Evolutionary conservation across 768 basidiomycete genomes (phyloP).

Genomic region (Mycena alexandri): DNA sequence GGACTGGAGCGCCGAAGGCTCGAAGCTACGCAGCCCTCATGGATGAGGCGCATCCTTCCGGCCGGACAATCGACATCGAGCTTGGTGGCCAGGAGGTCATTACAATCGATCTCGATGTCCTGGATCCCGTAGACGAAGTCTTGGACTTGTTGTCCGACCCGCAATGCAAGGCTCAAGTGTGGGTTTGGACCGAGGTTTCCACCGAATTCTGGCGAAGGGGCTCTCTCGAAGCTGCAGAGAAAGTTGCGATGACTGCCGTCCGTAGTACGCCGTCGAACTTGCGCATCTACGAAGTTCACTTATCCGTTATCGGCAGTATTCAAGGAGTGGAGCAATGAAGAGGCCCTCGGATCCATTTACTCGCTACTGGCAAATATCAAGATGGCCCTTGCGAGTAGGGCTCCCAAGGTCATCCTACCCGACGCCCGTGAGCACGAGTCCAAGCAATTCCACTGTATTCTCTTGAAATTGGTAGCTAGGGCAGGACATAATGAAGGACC

Average conservation of each 20-base stretch:
- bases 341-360: slow-evolving; percentile 78
- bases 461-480: slow-evolving; percentile 52
- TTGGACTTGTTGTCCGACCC: slow-evolving; percentile 80
- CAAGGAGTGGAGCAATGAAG: slow-evolving; percentile 59
- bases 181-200: slow-evolving; percentile 86
- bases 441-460: slow-evolving; percentile 11
- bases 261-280: slow-evolving; percentile 62
- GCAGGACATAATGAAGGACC: slow-evolving; percentile 70
- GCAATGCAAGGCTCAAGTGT: slow-evolving; percentile 67
- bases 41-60: slow-evolving; percentile 51
- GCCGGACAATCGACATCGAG: slow-evolving; percentile 79
- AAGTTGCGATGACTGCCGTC: slow-evolving; percentile 75
- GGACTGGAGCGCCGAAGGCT: too few relatives aligned
- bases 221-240: slow-evolving; percentile 80
- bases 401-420: slow-evolving; percentile 82
- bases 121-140: slow-evolving; percentile 84
- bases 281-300: slow-evolving; percentile 14
- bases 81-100: slow-evolving; percentile 88
- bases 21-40: slow-evolving; percentile 7
- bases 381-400: slow-evolving; percentile 81
- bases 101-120: slow-evolving; percentile 88
- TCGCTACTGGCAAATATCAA: slow-evolving; percentile 89
- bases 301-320: slow-evolving; percentile 57
- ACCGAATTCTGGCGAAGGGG: slow-evolving; percentile 91
- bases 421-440: slow-evolving; percentile 74